A percentile compares a stretch with the other conserved stretches of the same genome.
Evolutionary conservation across 148 eudicot genomes (phyloP).

Genomic region (Amaranthus hypochondriacus): DNA sequence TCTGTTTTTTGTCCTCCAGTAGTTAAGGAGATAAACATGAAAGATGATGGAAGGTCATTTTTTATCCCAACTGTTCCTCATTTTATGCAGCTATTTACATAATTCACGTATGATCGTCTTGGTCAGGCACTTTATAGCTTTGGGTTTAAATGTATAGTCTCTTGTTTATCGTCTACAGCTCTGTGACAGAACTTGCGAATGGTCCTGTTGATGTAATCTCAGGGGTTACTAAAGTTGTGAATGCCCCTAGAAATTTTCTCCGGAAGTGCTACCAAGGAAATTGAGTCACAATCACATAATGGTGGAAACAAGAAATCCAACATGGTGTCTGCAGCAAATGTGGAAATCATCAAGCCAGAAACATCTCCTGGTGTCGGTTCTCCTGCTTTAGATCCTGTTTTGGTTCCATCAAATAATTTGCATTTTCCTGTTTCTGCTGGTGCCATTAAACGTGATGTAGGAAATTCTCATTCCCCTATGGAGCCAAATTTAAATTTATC

Average conservation of each 20-base stretch:
- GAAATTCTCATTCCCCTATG: conserved; percentile 30
- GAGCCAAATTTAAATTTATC: conserved; percentile 28
- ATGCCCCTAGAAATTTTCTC: conserved; percentile 27
- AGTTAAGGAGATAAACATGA: conserved; percentile 39
- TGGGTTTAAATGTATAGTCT: conserved; percentile 19
- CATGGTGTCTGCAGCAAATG: conserved; percentile 21
- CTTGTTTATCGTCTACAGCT: conserved; percentile 41
- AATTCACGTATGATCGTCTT: neutral
- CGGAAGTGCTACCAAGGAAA: conserved; percentile 23
- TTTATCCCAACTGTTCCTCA: neutral
- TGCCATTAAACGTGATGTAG: conserved; percentile 46
- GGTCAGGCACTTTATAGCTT: conserved; percentile 15
- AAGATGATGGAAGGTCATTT: conserved; percentile 44
- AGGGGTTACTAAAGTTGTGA: conserved; percentile 29
- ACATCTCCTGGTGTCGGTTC: conserved; percentile 38
- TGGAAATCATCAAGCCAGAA: conserved; percentile 24
- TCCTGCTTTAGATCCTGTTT: conserved; percentile 57
- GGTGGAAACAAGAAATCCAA: conserved; percentile 28
- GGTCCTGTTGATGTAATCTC: conserved; percentile 42
- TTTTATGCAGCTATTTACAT: neutral
- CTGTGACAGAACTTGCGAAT: conserved; percentile 35
- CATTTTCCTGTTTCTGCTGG: conserved; percentile 40
- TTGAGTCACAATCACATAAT: conserved; percentile 25
- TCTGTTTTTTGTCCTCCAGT: conserved; percentile 29
- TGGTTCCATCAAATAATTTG: conserved; percentile 45